phyloP scores from a whole-genome alignment of 768 basidiomycete species.

The Suillus brevipes region DNA sequence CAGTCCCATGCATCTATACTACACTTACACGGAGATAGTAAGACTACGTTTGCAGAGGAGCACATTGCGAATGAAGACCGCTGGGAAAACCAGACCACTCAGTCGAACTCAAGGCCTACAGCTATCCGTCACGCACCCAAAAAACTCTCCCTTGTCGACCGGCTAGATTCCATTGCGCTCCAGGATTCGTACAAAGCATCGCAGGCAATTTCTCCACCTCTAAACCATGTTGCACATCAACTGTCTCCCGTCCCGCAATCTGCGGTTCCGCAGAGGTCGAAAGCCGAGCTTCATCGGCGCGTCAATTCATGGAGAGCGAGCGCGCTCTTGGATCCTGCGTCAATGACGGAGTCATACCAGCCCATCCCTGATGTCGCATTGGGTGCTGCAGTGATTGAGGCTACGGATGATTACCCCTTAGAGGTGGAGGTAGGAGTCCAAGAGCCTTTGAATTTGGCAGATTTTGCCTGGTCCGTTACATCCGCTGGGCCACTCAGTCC shows the following conservation, averaged over 20 bases:
- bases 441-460: slow-evolving; percentile 52
- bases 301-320: slow-evolving; percentile 69
- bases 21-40: slow-evolving; percentile 58
- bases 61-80: slow-evolving; percentile 43
- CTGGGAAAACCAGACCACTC: slow-evolving; percentile 24
- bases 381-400: slow-evolving; percentile 15
- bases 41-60: slow-evolving; percentile 44
- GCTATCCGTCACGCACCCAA: slow-evolving; percentile 55
- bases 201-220: slow-evolving; percentile 20
- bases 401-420: slow-evolving; percentile 27
- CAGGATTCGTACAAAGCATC: slow-evolving; percentile 36
- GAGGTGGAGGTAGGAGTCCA: slow-evolving; percentile 19
- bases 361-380: slow-evolving; percentile 15
- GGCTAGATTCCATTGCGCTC: slow-evolving; percentile 48
- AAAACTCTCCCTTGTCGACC: slow-evolving; percentile 70
- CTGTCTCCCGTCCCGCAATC: slow-evolving; percentile 66
- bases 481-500: slow-evolving; percentile 61
- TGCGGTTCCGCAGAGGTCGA: slow-evolving; percentile 55
- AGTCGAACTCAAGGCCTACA: slow-evolving; percentile 24
- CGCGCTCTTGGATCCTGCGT: slow-evolving; percentile 49
- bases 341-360: slow-evolving; percentile 40
- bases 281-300: slow-evolving; percentile 50
- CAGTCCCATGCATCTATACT: slow-evolving; percentile 43
- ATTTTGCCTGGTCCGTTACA: slow-evolving; percentile 70
- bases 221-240: slow-evolving; percentile 31